These are phyloP conservation scores for Ogataea hybrid DNA, from an alignment of 1,139 yeast genomes.

Conservation along the genomic window DNA sequence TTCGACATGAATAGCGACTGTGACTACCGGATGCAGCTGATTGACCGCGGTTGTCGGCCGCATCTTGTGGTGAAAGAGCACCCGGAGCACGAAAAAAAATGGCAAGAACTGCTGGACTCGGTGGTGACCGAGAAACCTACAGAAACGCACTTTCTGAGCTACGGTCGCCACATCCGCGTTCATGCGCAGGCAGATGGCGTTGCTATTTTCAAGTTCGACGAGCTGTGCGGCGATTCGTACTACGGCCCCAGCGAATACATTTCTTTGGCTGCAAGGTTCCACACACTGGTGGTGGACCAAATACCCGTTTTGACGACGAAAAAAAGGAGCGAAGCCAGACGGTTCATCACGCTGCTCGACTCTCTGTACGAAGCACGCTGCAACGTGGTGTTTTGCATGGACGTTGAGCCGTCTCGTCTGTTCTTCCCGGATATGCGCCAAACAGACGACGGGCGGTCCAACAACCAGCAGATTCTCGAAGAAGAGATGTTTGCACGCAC, in stretches of 20 bases:
- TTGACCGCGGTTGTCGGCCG: conserved; percentile 22
- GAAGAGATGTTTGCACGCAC: conserved; percentile 72
- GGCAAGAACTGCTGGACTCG: conserved; percentile 36
- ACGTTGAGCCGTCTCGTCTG: conserved; percentile 46
- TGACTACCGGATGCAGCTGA: conserved; percentile 53
- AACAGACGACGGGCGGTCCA: conserved; percentile 29
- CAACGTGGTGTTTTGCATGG: conserved; percentile 51
- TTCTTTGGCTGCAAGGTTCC: conserved; percentile 59
- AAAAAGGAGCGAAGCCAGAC: conserved; percentile 66
- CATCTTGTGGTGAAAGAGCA: conserved; percentile 36
- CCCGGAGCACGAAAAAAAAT: conserved; percentile 33
- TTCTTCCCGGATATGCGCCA: conserved; percentile 53
- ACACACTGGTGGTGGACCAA: conserved; percentile 55
- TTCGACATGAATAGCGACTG: conserved; percentile 58
- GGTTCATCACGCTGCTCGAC: conserved; percentile 64
- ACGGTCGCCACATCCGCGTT: conserved; percentile 50
- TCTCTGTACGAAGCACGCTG: conserved; percentile 70
- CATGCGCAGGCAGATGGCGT: conserved; percentile 44
- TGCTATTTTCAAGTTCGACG: conserved; percentile 51
- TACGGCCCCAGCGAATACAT: conserved; percentile 70
- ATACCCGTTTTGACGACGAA: conserved; percentile 59
- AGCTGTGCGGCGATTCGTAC: conserved; percentile 53
- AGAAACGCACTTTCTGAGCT: conserved; percentile 45
- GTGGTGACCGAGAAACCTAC: conserved; percentile 28
- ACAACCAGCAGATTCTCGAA: conserved; percentile 49